Conservation (phyloP, 2,329 filamentous ascomycete species). For the Tympanopsis confertula region DNA sequence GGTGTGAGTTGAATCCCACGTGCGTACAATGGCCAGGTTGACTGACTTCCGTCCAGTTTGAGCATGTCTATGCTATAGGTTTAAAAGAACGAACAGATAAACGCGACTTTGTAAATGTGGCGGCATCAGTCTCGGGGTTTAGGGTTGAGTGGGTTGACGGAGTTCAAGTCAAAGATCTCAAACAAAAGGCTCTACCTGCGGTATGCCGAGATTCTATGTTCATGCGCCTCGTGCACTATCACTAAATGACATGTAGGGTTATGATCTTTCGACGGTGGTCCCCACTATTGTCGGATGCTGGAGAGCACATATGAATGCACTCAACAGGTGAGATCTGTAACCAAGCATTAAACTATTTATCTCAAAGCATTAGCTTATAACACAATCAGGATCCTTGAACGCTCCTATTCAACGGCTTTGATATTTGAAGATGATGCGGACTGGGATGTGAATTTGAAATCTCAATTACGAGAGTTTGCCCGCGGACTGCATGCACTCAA, state of each 20-base stretch:
- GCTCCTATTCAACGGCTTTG: background rate
- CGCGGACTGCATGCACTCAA: background rate
- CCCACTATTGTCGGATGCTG: background rate
- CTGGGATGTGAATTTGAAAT: background rate
- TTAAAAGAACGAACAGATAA: background rate
- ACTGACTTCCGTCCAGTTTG: no score
- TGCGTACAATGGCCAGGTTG: no score
- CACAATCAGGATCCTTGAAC: background rate
- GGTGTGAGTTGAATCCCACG: no score
- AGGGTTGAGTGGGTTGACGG: background rate
- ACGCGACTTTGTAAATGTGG: background rate
- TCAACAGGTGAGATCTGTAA: background rate
- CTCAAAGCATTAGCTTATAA: background rate
- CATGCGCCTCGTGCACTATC: no score
- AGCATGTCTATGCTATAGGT: background rate
- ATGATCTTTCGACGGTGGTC: no score
- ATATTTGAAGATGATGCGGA: background rate
- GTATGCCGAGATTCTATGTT: no score
- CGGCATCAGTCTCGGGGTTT: background rate
- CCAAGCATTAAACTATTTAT: no score
- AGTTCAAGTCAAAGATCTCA: background rate
- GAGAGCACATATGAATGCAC: background rate
- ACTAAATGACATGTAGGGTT: no score
- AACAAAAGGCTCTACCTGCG: background rate
- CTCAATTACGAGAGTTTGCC: background rate